Evolutionary conservation across 176 grass and related monocot species (phyloP), one percentile per base, ranked within the genome.

Genomic region (Cenchrus fungigraminus): DNA sequence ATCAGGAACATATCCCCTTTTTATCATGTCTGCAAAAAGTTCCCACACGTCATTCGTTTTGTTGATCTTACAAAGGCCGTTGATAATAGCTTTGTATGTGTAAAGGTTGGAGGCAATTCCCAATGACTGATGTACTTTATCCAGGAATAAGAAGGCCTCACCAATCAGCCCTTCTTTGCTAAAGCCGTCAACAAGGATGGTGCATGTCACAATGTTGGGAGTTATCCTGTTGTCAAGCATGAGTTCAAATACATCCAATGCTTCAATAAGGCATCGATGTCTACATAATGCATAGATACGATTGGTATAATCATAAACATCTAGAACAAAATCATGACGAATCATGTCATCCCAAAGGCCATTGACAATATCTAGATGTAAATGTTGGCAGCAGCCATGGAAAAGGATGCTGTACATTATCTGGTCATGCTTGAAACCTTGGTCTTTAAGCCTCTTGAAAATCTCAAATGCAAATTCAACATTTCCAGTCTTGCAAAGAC

Each of bases 141-240:
- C 74, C 19, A 93, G 46, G 79, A 95, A 90, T 45, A 76, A 65
- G 73, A 98, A 91, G 42, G 87, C 91, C 84, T 95, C 89, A 87
- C 71, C 42, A 17, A 88, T 84, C 47, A 71, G 68, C 43, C 85
- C 79, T 86, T 86, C 60, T 86, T 92, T 93, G 60, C 68, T 85
- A 25, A 93, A 89, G 43, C 77, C 74, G n/a, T 90, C 89, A 61
- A 90, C 67, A 77, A 98, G 86, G 70, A 95, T 61, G 62, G 95
- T 95, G 80, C 92, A 98, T 13, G 91, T 90, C 29, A 95, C 60
- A 52, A 90, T 86, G 85, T 77, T 98, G 37, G 92, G 95, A 51
- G 68, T 77, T 50, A 91, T 42, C 49, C 82, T 83, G 72, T 85
- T 87, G 42, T 82, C 82, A 84, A 95, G 73, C 88, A 93, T 95